phyloP scores from a whole-genome alignment of 2,329 filamentous ascomycete species.

The Incumbomyces delicatus region DNA sequence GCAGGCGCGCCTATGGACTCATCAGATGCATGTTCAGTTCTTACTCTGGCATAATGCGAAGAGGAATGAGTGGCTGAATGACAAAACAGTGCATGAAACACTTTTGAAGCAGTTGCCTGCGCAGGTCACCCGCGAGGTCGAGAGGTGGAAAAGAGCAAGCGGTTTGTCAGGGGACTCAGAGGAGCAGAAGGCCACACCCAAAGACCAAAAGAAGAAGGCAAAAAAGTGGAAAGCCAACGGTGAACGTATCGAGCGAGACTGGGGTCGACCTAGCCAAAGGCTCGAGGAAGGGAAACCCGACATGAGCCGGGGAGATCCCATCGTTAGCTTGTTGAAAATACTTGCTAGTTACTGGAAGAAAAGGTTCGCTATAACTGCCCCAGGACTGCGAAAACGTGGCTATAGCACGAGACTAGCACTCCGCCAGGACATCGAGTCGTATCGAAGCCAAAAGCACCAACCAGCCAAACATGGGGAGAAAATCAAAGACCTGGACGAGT shows the following conservation, averaged over 20 bases:
- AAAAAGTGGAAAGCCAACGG: slow-evolving; percentile 31
- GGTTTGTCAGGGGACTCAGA: slow-evolving; percentile 44
- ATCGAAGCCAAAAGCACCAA: slow-evolving; percentile 54
- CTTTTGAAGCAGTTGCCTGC: slow-evolving; percentile 64
- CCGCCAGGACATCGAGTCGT: slow-evolving; percentile 63
- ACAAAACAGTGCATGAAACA: slow-evolving; percentile 63
- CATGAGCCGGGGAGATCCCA: slow-evolving; percentile 71
- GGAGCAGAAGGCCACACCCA: slow-evolving; percentile 22
- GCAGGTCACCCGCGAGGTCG: slow-evolving; percentile 60
- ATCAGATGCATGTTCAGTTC: slow-evolving; percentile 79
- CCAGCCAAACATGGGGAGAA: slow-evolving; percentile 64
- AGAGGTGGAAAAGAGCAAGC: slow-evolving; percentile 61
- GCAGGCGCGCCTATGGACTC: slow-evolving; percentile 64
- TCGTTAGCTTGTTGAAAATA: slow-evolving; percentile 64
- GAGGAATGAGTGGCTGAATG: slow-evolving; percentile 74
- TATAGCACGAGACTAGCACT: slow-evolving; percentile 72
- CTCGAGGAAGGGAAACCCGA: slow-evolving; percentile 63
- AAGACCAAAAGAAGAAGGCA: slow-evolving; percentile 33
- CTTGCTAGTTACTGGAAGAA: slow-evolving; percentile 84
- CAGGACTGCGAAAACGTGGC: slow-evolving; percentile 77
- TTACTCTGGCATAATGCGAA: slow-evolving; percentile 84
- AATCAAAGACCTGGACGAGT: slow-evolving; percentile 56
- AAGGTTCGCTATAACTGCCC: slow-evolving; percentile 64
- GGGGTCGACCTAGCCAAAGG: slow-evolving; percentile 59
- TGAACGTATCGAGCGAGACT: slow-evolving; percentile 49